Evolutionary conservation across 2,329 filamentous ascomycete species (phyloP).

Genomic region (Penicillium thymicola): DNA sequence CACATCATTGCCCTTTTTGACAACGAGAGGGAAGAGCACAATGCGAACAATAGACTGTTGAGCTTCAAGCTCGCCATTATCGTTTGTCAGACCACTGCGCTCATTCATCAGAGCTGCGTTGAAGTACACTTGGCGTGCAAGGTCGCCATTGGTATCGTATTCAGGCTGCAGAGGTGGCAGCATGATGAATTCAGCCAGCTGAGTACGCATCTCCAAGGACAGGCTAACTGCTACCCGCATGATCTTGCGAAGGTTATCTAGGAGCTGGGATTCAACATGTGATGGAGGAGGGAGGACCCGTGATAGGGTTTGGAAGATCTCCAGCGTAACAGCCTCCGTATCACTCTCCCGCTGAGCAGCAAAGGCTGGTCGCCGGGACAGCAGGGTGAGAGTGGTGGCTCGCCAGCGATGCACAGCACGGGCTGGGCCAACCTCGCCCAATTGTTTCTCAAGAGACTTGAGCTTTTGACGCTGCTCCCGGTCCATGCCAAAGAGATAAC

Average conservation of each 20-base stretch:
- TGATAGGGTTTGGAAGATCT: slow-evolving; percentile 79
- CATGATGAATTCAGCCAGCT: slow-evolving; percentile 98
- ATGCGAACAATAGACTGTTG: slow-evolving; percentile 77
- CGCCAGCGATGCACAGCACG: slow-evolving; percentile 96
- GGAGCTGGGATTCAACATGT: slow-evolving; percentile 74
- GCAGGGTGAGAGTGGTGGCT: slow-evolving; percentile 85
- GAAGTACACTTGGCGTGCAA: slow-evolving; percentile 83
- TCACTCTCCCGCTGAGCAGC: slow-evolving; percentile 78
- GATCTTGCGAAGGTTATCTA: slow-evolving; percentile 80
- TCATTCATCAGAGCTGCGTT: slow-evolving; percentile 95
- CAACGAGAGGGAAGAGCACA: slow-evolving; percentile 91
- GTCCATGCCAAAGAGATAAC: slow-evolving; percentile 98
- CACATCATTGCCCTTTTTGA: slow-evolving; percentile 88
- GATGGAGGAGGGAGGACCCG: slow-evolving; percentile 82
- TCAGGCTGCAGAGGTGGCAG: slow-evolving; percentile 90
- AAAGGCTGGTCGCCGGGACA: slow-evolving; percentile 78
- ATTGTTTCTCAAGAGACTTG: slow-evolving; percentile 88
- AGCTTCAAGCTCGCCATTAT: slow-evolving; percentile 77
- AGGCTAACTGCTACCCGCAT: slow-evolving; percentile 85
- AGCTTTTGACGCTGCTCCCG: slow-evolving; percentile 96
- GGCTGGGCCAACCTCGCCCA: slow-evolving; percentile 80
- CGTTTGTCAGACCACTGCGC: slow-evolving; percentile 66
- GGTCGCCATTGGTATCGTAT: slow-evolving; percentile 88
- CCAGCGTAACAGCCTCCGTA: slow-evolving; percentile 92
- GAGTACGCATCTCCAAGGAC: slow-evolving; percentile 94